A percentile compares a stretch with the other conserved stretches of the same genome.
phyloP scores from a whole-genome alignment of 2,329 filamentous ascomycete species.

The Aspergillus quadrilineatus region DNA sequence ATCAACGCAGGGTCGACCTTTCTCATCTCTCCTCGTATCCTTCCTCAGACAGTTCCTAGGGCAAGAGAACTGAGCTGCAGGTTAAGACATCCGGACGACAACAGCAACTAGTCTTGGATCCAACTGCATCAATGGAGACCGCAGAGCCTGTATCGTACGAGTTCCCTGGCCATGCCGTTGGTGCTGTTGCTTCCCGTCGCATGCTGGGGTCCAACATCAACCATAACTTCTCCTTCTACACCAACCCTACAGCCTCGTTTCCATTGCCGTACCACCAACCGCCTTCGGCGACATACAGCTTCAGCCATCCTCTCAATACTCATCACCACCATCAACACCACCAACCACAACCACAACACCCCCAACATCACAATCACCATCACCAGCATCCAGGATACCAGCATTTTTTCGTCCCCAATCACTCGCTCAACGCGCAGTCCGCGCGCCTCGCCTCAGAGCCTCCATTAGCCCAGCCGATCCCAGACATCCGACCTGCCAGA shows the following conservation, averaged over 20 bases:
- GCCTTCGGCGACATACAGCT: slow-evolving; percentile 31
- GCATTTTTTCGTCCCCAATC: slow-evolving; percentile 35
- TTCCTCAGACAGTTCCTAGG: neutral
- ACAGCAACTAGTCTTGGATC: neutral
- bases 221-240: slow-evolving; percentile 39
- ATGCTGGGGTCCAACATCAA: slow-evolving; percentile 37
- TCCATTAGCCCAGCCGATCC: slow-evolving; percentile 34
- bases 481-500: slow-evolving; percentile 40
- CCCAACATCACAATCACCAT: slow-evolving; percentile 16
- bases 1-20: neutral
- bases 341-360: slow-evolving; percentile 9
- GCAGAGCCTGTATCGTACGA: slow-evolving; percentile 43
- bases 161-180: slow-evolving; percentile 39
- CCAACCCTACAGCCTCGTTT: slow-evolving; percentile 37
- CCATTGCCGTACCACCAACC: slow-evolving; percentile 38
- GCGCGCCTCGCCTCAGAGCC: slow-evolving; percentile 32
- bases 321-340: slow-evolving; percentile 23
- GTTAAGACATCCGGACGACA: neutral
- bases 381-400: slow-evolving; percentile 33
- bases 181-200: slow-evolving; percentile 37
- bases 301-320: slow-evolving; percentile 34
- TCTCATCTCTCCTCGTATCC: neutral
- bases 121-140: slow-evolving; percentile 36
- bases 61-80: neutral
- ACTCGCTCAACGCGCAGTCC: slow-evolving; percentile 26